These are phyloP conservation scores for Pichiaceae sp. DNA, from an alignment of 1,139 yeast species.

Conservation along the genomic window DNA sequence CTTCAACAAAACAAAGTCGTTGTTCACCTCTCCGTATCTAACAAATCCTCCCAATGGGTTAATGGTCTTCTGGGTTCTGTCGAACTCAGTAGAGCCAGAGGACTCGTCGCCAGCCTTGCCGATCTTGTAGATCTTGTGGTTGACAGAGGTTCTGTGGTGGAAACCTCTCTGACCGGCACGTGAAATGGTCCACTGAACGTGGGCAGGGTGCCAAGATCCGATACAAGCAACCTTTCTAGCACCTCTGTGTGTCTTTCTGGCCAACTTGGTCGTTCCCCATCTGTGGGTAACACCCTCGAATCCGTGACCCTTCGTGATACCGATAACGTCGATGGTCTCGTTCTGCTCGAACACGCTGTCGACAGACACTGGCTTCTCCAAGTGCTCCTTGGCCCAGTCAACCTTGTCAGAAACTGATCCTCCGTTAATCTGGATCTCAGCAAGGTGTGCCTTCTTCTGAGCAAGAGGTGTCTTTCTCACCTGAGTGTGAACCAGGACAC, in stretches of 20 bases:
- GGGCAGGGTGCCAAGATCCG: slow-evolving; percentile 99
- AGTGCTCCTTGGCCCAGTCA: slow-evolving; percentile 98
- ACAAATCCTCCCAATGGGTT: slow-evolving; percentile 99
- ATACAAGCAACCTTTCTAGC: slow-evolving; percentile 99
- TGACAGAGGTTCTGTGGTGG: slow-evolving; percentile 99
- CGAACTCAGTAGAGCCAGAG: slow-evolving; percentile 93
- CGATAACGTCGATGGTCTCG: slow-evolving; percentile 97
- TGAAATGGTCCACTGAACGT: slow-evolving; percentile 99
- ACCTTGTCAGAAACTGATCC: slow-evolving; percentile 97
- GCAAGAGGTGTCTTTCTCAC: slow-evolving; percentile 98
- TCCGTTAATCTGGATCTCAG: slow-evolving; percentile 99
- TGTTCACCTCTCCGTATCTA: slow-evolving; percentile 96
- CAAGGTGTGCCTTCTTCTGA: slow-evolving; percentile 99
- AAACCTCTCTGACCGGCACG: slow-evolving; percentile 99
- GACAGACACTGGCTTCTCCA: slow-evolving; percentile 96
- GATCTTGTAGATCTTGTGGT: slow-evolving; percentile 99
- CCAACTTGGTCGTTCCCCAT: slow-evolving; percentile 99
- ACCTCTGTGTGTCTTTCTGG: slow-evolving; percentile 99
- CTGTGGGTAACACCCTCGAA: slow-evolving; percentile 99
- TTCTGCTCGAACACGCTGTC: slow-evolving; percentile 96
- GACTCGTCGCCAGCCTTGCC: slow-evolving; percentile 95
- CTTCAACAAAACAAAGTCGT: slow-evolving; percentile 95
- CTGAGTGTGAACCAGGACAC: slow-evolving; percentile 99
- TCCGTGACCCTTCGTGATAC: slow-evolving; percentile 99
- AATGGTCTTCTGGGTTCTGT: slow-evolving; percentile 99